Evolutionary conservation across 768 basidiomycete genomes (phyloP), one percentile per base, ranked within the genome.

Genomic region (Russula sp.): DNA sequence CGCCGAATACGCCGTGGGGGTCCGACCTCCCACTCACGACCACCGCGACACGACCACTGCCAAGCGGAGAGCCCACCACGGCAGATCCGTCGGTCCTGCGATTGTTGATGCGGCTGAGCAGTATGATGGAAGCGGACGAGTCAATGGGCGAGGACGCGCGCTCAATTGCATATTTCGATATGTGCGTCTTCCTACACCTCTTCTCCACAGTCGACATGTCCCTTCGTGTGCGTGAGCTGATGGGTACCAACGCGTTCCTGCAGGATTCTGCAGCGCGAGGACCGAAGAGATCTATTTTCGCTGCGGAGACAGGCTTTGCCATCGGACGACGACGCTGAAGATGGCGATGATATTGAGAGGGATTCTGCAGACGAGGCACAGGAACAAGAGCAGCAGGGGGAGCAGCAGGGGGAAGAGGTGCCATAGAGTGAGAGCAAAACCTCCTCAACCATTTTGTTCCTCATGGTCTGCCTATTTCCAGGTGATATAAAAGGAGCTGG

Each of bases 131-230:
- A 47, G 61, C 71, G 31, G 66, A 69, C 22, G 73, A 74, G 14
- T 66, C 62, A 37, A 74, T 74, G 14, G 72, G 71, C 11, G 75
- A 78, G 27, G 85, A 88, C 66, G 71, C 71, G 13, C 75, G 75
- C 54, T 81, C 84, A 0, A 81, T 90, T 59, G 77, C 77, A n/a
- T 74, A 88, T 67, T 91, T 91, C 71, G 89, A 91, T 70, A 80
- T 84, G 89, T 90, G 66, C 70, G 82, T 76, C n/a, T 20, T 37
- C 27, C 13, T 3, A 13, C 34, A 53, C 52, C 57, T 74, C 16
- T n/a, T 45, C 32, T 58, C 54, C 58, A 32, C 20, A 8, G 9
- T 53, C 58, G 57, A 27, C 48, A 20, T 47, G 39, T 45, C 50
- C 32, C 34, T 50, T 39, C 8, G 39, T 34, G 9, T 14, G 14